Percentiles rank a stretch among this genome's conserved stretches.
Conservation (phyloP, 1,284 basidiomycete genomes). For the Microstroma glucosiphilum region DNA sequence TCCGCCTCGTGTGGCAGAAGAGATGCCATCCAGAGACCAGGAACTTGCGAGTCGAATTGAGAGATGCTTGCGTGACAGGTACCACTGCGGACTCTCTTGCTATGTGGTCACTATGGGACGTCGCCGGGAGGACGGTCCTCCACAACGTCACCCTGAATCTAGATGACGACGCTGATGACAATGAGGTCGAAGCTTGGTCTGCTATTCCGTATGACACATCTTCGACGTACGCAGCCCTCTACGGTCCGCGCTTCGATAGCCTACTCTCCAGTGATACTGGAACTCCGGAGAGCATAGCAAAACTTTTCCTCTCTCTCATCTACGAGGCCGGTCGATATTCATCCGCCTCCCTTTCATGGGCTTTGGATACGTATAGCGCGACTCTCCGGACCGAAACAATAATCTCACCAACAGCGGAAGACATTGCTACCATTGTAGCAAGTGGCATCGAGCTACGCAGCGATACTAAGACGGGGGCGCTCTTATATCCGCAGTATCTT, state of each 20-base stretch:
- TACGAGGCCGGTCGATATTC: slow-evolving; percentile 40
- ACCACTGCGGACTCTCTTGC: slow-evolving; percentile 24
- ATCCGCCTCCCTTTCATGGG: slow-evolving; percentile 20
- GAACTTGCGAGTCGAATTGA: slow-evolving; percentile 35
- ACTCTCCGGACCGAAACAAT: neutral
- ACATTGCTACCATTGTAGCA: slow-evolving; percentile 25
- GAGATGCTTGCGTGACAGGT: slow-evolving; percentile 31
- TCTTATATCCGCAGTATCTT: slow-evolving; percentile 27
- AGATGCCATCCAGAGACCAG: slow-evolving; percentile 32
- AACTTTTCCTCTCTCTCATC: slow-evolving; percentile 36
- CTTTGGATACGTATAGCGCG: slow-evolving; percentile 3
- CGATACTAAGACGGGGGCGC: slow-evolving; percentile 26
- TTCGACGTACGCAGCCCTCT: slow-evolving; percentile 26
- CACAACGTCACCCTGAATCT: slow-evolving; percentile 21
- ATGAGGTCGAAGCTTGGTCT: slow-evolving; percentile 21
- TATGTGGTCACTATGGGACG: slow-evolving; percentile 45
- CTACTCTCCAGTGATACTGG: slow-evolving; percentile 25
- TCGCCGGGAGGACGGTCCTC: slow-evolving; percentile 29
- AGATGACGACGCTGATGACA: slow-evolving; percentile 21
- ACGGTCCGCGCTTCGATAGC: slow-evolving; percentile 35
- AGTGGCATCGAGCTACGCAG: slow-evolving; percentile 23
- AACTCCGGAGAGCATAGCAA: slow-evolving; percentile 20
- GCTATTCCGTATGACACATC: slow-evolving; percentile 7
- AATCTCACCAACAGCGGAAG: slow-evolving; percentile 15
- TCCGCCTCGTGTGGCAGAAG: slow-evolving; percentile 39